Percentiles rank a stretch among this genome's conserved stretches.
Conservation (phyloP, 768 basidiomycete species). For the Phlegmacium glaucopus region DNA sequence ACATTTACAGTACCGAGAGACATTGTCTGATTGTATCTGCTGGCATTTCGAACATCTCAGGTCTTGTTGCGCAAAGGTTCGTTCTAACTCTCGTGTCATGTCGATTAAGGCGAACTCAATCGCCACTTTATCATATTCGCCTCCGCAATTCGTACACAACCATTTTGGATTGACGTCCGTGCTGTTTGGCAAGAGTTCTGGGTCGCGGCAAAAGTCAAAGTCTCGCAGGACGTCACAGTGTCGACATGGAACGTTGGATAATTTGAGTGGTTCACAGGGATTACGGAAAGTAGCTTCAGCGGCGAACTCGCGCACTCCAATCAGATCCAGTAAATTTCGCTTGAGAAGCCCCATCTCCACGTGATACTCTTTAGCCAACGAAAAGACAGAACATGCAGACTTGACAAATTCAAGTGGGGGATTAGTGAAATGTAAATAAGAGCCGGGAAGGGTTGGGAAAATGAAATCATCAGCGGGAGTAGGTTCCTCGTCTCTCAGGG, state of each 20-base stretch:
- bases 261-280: conserved; percentile 84
- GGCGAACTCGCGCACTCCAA: conserved; percentile 85
- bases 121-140: conserved; percentile 83
- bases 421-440: conserved; percentile 73
- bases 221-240: conserved; percentile 84
- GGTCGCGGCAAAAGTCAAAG: conserved; percentile 95
- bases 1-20: conserved; percentile 82
- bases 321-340: conserved; percentile 84
- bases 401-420: conserved; percentile 90
- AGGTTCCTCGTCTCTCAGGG: conserved; percentile 49
- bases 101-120: conserved; percentile 89
- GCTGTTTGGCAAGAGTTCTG: conserved; percentile 67
- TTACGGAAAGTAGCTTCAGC: conserved; percentile 84
- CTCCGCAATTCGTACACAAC: conserved; percentile 69
- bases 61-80: conserved; percentile 84
- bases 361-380: conserved; percentile 73
- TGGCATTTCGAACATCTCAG: conserved; percentile 85
- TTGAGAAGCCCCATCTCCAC: conserved; percentile 88
- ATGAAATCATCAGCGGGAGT: conserved; percentile 47
- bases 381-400: conserved; percentile 77
- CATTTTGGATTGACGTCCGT: conserved; percentile 53
- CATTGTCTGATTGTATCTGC: conserved; percentile 86
- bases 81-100: conserved; percentile 65
- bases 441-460: conserved; percentile 88
- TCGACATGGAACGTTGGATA: conserved; percentile 85